These are phyloP conservation scores for Kitagawia praeruptora DNA, from an alignment of 129 eudicot genomes.

Conservation along the genomic window DNA sequence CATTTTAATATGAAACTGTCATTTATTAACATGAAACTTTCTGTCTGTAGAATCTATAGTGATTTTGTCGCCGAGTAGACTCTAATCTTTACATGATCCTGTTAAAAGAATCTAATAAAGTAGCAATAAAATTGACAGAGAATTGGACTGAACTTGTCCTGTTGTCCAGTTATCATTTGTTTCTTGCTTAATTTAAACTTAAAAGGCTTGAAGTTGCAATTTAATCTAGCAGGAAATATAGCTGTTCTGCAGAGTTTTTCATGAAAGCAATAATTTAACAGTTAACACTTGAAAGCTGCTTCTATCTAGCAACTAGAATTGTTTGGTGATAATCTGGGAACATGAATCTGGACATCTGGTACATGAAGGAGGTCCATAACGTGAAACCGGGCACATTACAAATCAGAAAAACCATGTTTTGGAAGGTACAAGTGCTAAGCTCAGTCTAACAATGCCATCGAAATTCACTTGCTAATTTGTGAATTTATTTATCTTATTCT, in stretches of 20 bases:
- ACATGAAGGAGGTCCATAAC: background rate
- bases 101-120: background rate
- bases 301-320: background rate
- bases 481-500: background rate
- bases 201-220: too few species aligned
- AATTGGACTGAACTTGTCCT: background rate
- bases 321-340: background rate
- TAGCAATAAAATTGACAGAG: background rate
- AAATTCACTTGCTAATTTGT: background rate
- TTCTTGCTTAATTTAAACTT: too few species aligned
- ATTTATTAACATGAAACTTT: too few species aligned
- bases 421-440: background rate
- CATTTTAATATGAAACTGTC: background rate
- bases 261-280: too few species aligned
- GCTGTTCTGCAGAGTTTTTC: too few species aligned
- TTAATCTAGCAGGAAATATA: too few species aligned
- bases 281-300: background rate
- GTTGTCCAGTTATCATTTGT: too few species aligned
- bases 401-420: background rate
- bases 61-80: background rate
- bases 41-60: too few species aligned
- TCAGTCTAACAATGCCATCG: background rate
- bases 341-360: background rate
- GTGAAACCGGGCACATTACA: background rate
- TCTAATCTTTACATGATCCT: background rate